Conservation (phyloP, 495 filamentous ascomycete genomes). For the Copromyces sp. region DNA sequence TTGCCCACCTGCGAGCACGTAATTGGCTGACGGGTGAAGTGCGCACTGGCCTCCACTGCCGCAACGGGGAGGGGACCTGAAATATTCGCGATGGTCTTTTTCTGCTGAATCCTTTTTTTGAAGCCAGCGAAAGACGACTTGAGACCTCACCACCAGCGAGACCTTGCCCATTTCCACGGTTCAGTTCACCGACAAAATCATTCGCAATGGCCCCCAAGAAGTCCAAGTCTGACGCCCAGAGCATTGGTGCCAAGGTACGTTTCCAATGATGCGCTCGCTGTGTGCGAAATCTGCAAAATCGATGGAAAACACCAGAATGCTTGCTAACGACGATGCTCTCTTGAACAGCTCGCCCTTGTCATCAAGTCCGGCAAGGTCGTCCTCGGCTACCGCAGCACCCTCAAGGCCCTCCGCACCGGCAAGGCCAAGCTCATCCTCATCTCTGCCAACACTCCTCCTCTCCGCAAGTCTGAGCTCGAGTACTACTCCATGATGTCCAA, state of each 20-base stretch:
- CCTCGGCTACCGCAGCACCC: conserved; percentile 87
- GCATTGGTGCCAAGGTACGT: conserved; percentile 63
- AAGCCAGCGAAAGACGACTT: conserved; percentile 8
- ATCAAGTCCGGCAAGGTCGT: conserved; percentile 86
- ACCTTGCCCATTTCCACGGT: neutral
- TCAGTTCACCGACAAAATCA: conserved; percentile 9
- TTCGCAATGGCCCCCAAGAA: conserved; percentile 83
- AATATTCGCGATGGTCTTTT: neutral
- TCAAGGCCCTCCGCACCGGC: conserved; percentile 85
- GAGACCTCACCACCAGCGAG: neutral
- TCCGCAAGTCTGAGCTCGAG: conserved; percentile 92
- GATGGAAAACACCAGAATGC: neutral
- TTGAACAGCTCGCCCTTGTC: conserved; percentile 60
- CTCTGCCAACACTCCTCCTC: conserved; percentile 88
- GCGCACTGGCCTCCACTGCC: neutral
- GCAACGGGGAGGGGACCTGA: neutral
- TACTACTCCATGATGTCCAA: conserved; percentile 88
- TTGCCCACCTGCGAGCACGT: neutral
- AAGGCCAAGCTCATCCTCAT: conserved; percentile 66
- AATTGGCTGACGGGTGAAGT: neutral
- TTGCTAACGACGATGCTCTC: conserved; percentile 1
- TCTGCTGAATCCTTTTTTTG: conserved; percentile 9
- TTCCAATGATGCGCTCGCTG: neutral
- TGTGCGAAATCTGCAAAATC: neutral
- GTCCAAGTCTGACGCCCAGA: conserved; percentile 83